Evolutionary conservation across 225 moss, liverwort and hornwort species (phyloP), one percentile per base, ranked within the genome.

Genomic region (Polytrichum commune): DNA sequence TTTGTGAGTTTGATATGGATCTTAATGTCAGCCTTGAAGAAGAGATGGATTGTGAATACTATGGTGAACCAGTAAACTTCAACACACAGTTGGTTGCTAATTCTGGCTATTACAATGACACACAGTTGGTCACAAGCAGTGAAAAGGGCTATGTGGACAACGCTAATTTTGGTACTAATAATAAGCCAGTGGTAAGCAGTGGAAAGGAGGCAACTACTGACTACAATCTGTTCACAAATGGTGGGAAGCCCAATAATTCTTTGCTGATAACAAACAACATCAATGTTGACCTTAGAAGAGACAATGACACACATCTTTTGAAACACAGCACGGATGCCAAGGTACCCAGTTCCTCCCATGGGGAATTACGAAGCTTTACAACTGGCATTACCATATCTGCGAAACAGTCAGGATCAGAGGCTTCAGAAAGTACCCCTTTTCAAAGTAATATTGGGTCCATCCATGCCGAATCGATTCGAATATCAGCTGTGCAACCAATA

Each of bases 1-100:
- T 79, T 78, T 78, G 78, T 78, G 86, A 86, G 33, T 86, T 86
- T 74, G 86, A 83, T 29, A 86, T 86, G 86, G 86, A 86, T 76
- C 86, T 86, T 54, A 86, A 86, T 26, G 86, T 86, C 63, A 86
- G 83, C 63, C 83, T 86, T 63, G 86, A 86, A 76, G 86, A 86
- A 65, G 83, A 86, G 70, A 83, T 83, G 83, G 86, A 86, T 62
- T 80, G 83, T 62, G 86, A 83, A 26, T 86, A 75, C 76, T 81
- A 86, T 60, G 86, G 73, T 58, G 86, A 83, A 73, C 80, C 86
- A 33, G 83, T 68, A 68, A 86, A 73, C 65, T 62, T 64, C 71
- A 71, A 74, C 54, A 76, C 74, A n/a, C 83, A 78, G 68, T 55
- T 73, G 27, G 71, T 80, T 24, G 68, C 74, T 24, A 78, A 65